Evolutionary conservation across 2,329 filamentous ascomycete genomes (phyloP).

Genomic region (Penicillium sp.): DNA sequence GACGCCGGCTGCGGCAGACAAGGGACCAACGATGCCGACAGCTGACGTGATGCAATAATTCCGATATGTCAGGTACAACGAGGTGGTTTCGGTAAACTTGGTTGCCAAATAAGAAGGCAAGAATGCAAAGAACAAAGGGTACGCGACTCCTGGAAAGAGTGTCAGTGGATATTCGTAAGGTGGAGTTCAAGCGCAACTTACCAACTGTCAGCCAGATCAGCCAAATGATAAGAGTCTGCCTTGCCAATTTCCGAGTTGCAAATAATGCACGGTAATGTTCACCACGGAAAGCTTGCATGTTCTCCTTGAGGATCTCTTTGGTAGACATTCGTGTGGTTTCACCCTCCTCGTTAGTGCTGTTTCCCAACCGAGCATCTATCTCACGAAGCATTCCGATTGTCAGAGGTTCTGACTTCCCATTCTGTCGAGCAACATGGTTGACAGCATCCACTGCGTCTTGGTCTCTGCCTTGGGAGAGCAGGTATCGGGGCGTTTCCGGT

Average conservation of each 20-base stretch:
- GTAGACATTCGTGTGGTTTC: constrained; percentile 16
- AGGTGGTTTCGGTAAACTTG: constrained; percentile 32
- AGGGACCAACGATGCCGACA: constrained; percentile 43
- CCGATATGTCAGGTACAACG: constrained; percentile 24
- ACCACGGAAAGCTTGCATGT: constrained; percentile 29
- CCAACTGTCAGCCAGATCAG: constrained; percentile 48
- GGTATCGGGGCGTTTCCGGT: constrained; percentile 32
- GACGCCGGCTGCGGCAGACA: constrained; percentile 46
- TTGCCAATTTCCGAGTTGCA: constrained; percentile 23
- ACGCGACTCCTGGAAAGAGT: constrained; percentile 40
- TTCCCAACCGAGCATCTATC: constrained; percentile 27
- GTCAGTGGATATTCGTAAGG: not conserved
- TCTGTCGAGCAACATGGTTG: constrained; percentile 38
- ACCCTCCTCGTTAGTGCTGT: not conserved
- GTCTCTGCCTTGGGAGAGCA: constrained; percentile 39
- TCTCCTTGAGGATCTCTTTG: constrained; percentile 31
- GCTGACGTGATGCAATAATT: constrained; percentile 36
- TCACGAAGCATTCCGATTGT: constrained; percentile 33
- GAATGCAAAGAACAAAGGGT: constrained; percentile 51
- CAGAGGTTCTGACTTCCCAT: constrained; percentile 29
- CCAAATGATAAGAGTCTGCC: constrained; percentile 41
- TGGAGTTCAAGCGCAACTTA: not conserved
- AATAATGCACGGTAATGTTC: constrained; percentile 32
- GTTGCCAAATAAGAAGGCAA: constrained; percentile 49
- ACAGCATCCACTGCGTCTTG: constrained; percentile 51